These are phyloP conservation scores for Ascochyta clinopodiicola DNA, from an alignment of 2,329 filamentous ascomycete species.

Conservation along the genomic window DNA sequence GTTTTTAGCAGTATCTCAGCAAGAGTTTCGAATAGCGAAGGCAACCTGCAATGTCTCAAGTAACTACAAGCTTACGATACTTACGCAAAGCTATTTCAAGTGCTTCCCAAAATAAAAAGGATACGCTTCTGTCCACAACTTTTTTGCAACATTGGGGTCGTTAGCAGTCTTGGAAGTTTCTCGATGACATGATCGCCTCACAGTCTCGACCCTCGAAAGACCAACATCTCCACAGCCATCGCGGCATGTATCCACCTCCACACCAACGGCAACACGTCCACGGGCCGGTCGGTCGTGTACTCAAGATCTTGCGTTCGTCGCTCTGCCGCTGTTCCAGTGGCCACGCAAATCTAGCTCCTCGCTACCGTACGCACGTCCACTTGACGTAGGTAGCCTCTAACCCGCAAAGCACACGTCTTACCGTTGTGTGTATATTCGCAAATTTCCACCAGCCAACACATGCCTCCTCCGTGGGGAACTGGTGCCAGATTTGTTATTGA, in stretches of 20 bases:
- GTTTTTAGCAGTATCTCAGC: no score
- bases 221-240: background rate
- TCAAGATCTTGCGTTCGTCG: constrained; percentile 1
- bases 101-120: no score
- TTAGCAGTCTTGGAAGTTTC: background rate
- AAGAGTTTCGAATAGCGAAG: no score
- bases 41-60: no score
- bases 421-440: background rate
- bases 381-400: background rate
- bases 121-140: no score
- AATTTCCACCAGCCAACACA: constrained; percentile 18
- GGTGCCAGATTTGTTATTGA: background rate
- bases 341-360: constrained; percentile 14
- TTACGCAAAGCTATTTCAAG: no score
- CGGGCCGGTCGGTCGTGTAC: constrained; percentile 1
- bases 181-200: background rate
- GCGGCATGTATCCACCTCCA: background rate
- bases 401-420: background rate
- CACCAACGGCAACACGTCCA: background rate
- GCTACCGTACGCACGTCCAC: constrained; percentile 8
- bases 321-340: constrained; percentile 12
- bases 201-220: background rate
- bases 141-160: background rate
- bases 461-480: background rate
- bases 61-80: no score